Evolutionary conservation across 2,329 filamentous ascomycete species (phyloP).

Genomic region (Ploettnerulaceae sp.): DNA sequence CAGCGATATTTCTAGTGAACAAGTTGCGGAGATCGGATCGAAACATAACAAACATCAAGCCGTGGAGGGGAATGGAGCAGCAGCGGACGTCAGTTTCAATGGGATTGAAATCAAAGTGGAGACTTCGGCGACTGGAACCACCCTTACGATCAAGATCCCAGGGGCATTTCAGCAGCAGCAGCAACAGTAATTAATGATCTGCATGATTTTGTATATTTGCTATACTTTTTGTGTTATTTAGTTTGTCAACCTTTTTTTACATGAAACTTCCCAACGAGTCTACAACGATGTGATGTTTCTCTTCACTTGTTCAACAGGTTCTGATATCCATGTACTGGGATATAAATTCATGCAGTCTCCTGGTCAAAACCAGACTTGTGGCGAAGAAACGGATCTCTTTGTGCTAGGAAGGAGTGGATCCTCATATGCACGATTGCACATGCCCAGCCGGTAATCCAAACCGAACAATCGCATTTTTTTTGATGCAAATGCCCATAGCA

Average conservation of each 20-base stretch:
- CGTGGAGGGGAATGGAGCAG: background rate
- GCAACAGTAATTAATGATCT: background rate
- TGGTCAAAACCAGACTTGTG: too few species aligned
- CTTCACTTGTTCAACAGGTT: too few species aligned
- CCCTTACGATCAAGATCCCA: conserved; percentile 27
- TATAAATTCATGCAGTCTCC: too few species aligned
- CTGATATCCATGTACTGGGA: too few species aligned
- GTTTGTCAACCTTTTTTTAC: background rate
- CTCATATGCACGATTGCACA: too few species aligned
- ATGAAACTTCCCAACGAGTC: background rate
- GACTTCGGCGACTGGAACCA: conserved; percentile 27
- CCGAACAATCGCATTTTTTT: too few species aligned
- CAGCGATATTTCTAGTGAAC: background rate
- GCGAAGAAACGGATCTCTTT: too few species aligned
- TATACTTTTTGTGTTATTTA: too few species aligned
- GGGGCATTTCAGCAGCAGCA: conserved; percentile 11
- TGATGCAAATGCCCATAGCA: too few species aligned
- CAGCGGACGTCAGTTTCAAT: conserved; percentile 4
- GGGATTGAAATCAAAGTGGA: conserved; percentile 29
- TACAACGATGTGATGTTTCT: background rate
- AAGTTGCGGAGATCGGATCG: background rate
- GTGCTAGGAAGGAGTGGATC: too few species aligned
- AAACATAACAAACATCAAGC: background rate
- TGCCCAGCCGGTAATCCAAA: too few species aligned
- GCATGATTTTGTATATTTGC: too few species aligned